Percentiles rank a stretch among this genome's conserved stretches.
These are phyloP conservation scores for Conringia planisiliqua DNA, from an alignment of 345 rosid species.

Conservation along the genomic window DNA sequence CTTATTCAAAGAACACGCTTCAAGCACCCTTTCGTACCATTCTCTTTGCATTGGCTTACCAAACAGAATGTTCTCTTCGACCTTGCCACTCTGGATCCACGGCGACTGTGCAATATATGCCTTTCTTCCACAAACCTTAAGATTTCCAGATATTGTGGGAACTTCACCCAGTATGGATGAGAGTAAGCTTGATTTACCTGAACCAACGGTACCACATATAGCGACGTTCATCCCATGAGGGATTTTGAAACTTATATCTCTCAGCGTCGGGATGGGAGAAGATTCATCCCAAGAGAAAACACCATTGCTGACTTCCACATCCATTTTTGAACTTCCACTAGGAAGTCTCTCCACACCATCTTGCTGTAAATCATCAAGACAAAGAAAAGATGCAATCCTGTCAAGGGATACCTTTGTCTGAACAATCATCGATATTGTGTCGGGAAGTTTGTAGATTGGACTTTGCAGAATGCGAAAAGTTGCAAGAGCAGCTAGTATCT, in stretches of 20 bases:
- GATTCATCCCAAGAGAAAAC: constrained; percentile 57
- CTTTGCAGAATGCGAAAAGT: constrained; percentile 62
- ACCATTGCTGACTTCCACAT: constrained; percentile 46
- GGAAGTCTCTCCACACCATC: constrained; percentile 45
- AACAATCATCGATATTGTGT: constrained; percentile 56
- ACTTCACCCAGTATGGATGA: constrained; percentile 72
- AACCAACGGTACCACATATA: constrained; percentile 72
- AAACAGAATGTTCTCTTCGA: constrained; percentile 65
- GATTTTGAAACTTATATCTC: constrained; percentile 45
- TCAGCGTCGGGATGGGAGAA: constrained; percentile 43
- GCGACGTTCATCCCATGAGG: constrained; percentile 60
- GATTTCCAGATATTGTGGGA: constrained; percentile 52
- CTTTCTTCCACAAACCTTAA: constrained; percentile 55
- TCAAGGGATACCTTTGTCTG: constrained; percentile 72
- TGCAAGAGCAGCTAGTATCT: constrained; percentile 67
- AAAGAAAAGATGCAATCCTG: constrained; percentile 56
- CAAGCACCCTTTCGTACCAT: constrained; percentile 49
- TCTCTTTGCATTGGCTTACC: constrained; percentile 48
- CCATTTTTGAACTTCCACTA: constrained; percentile 37
- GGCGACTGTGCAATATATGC: constrained; percentile 77
- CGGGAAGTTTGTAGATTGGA: constrained; percentile 61
- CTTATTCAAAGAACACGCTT: constrained; percentile 54
- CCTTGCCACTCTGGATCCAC: constrained; percentile 77
- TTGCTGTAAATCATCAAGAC: constrained; percentile 52
- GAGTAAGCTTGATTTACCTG: constrained; percentile 76